Evolutionary conservation across 208 protist species (phyloP), one percentile per base, ranked within the genome.

Genomic region (Acanthamoeba quina): DNA sequence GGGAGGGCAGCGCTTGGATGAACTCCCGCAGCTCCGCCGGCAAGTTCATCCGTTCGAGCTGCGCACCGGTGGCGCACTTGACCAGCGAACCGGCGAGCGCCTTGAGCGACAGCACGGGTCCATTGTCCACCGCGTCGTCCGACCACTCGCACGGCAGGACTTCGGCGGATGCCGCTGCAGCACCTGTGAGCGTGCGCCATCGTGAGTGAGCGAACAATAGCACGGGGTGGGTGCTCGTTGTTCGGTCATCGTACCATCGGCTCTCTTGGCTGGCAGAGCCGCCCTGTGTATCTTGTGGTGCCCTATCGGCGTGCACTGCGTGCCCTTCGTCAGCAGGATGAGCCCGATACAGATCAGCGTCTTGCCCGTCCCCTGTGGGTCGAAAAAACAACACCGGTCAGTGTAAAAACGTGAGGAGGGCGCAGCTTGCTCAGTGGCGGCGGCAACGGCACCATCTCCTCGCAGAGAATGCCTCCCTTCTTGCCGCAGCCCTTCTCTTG

Each of bases 261-360:
- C 0, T 58, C 64, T 19, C 11, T 76, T 66, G 31, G 37, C 37
- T 15, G 11, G 31, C 58, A n/a, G 21, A 24, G 86, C 64, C 26
- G 26, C 54, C 80, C 80, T n/a, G 41, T 74, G 47, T 26, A 92
- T 92, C 49, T 92, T 92, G 49, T 70, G 58, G 13, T 92, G 21
- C 10, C 64, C 41, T 31, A 19, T 11, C 13, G 86, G 86, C 11
- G 86, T 92, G 60, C 86, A 92, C 34, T 92, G 86, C 34, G 82
- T 94, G 44, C 95, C 95, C 41, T 94, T 82, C 24, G 95, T 96
- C 13, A 89, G 68, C 1, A 96, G 78, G 17, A 96, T 94, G 44
- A 96, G 74, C 29, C 58, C 86, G 29, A 96, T 96, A 88, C 95
- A 95, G 34, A 96, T 96, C 17, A 96, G 56, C 29, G 95, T 96